A percentile compares a stretch with the other conserved stretches of the same genome.
Conservation (phyloP, 148 eudicot species). For the Bassia scoparia region DNA sequence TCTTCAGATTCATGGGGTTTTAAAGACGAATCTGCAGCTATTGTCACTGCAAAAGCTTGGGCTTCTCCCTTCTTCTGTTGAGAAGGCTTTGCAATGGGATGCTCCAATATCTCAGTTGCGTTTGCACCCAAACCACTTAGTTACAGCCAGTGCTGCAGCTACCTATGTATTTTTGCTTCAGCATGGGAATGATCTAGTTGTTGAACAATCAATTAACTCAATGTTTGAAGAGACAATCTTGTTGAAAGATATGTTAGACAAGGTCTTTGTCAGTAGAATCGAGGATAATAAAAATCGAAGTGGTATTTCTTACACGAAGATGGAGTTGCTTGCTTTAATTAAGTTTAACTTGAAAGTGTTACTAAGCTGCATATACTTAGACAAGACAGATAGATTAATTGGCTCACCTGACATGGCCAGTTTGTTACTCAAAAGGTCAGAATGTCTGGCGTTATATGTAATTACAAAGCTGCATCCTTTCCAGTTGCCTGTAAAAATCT, state of each 20-base stretch:
- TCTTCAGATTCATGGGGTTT: constrained; percentile 89
- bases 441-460: constrained; percentile 43
- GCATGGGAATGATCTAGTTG: constrained; percentile 70
- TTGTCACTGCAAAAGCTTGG: constrained; percentile 84
- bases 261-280: constrained; percentile 23
- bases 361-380: constrained; percentile 55
- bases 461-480: constrained; percentile 54
- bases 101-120: constrained; percentile 80
- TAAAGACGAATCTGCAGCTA: constrained; percentile 89
- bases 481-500: constrained; percentile 33
- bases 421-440: constrained; percentile 57
- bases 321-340: constrained; percentile 65
- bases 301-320: constrained; percentile 41
- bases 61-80: constrained; percentile 68
- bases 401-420: constrained; percentile 48
- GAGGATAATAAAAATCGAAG: constrained; percentile 10
- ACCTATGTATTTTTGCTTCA: constrained; percentile 92
- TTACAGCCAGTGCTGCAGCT: constrained; percentile 82
- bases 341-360: constrained; percentile 80
- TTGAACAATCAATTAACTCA: constrained; percentile 53
- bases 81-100: constrained; percentile 64
- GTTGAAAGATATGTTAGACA: constrained; percentile 45
- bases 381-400: constrained; percentile 40
- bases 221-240: constrained; percentile 61
- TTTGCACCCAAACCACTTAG: constrained; percentile 85